Base-by-base conservation (phyloP, 768 basidiomycete genomes). In the Coprinellus aureogranulatus region DNA sequence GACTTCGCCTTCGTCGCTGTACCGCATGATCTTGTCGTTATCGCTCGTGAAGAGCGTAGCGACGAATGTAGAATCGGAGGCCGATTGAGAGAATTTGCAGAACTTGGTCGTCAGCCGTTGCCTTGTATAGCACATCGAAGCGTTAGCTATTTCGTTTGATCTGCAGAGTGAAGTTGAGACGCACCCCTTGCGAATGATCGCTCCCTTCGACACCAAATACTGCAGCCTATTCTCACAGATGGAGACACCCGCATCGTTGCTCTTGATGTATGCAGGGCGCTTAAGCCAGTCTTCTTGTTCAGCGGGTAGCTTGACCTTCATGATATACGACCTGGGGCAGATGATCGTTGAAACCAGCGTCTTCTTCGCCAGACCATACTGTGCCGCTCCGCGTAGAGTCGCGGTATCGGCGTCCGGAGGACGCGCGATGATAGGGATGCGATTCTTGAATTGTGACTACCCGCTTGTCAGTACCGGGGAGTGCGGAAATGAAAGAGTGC, bases 211-310 rank as follows among this genome's bases (percentile, higher is more conserved):
- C 54, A 94, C 90, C 45, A 94, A 80, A 69, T 93, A 94, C 66
- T 93, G 92, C 62, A 94, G 86, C 87, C 92, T 79, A 70, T 94
- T 94, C 70, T 94, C 91, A 67, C 92, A 94, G 58, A 94, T 88
- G 4, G 85, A 65, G 58, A 87, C 80, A 8, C 85, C 89, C 3
- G 88, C 89, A 65, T 85, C 85, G 72, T 93, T 94, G 55, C 80
- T 80, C 55, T 72, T 83, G 64, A 94, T 89, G 67, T 92, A 95
- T 3, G 87, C 91, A 1, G 92, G 92, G n/a, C 93, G 79, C 67
- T 87, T 90, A 68, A 85, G 72, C 77, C 84, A 87, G 70, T 95
- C 92, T 65, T 94, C 90, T 59, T 80, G 80, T 50, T 94, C 93
- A 30, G 92, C 92, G 42, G 92, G 92, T 26, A 95, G 79, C 70